These are phyloP conservation scores for Blattamonas nauphoetae DNA, from an alignment of 78 protist species.

Conservation along the genomic window DNA sequence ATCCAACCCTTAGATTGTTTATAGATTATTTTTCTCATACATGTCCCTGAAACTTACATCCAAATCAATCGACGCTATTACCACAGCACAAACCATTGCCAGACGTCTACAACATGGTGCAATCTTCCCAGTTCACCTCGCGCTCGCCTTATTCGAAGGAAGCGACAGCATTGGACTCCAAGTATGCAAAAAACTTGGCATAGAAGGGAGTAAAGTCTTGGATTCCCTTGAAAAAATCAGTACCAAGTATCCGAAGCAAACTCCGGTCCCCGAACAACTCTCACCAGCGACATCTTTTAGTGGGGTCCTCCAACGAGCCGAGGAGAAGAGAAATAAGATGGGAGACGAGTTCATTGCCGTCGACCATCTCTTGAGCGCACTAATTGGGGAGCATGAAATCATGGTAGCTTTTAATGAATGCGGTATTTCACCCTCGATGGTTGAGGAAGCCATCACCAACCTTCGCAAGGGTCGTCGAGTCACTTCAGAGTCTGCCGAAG, in stretches of 20 bases:
- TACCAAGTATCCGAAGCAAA: background rate
- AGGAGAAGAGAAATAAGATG: background rate
- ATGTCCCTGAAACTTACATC: background rate
- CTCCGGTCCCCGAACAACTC: background rate
- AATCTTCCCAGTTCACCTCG: constrained; percentile 1
- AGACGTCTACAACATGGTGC: background rate
- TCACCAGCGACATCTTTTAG: background rate
- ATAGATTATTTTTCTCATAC: too few species aligned
- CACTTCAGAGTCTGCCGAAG: background rate
- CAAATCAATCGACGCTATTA: background rate
- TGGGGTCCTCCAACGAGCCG: background rate
- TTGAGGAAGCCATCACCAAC: background rate
- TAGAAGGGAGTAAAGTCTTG: background rate
- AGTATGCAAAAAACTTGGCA: background rate
- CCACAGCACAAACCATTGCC: background rate
- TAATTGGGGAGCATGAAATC: background rate
- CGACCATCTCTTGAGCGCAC: background rate
- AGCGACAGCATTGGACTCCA: background rate
- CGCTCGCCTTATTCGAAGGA: background rate
- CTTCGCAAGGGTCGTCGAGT: background rate
- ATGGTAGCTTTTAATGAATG: background rate
- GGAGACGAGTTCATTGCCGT: background rate
- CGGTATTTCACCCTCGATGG: background rate
- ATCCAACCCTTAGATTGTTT: too few species aligned
- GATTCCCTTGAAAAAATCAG: background rate